Evolutionary conservation across 1,139 yeast species (phyloP), one percentile per base, ranked within the genome.

Genomic region (Pneumocystis wakefieldiae): DNA sequence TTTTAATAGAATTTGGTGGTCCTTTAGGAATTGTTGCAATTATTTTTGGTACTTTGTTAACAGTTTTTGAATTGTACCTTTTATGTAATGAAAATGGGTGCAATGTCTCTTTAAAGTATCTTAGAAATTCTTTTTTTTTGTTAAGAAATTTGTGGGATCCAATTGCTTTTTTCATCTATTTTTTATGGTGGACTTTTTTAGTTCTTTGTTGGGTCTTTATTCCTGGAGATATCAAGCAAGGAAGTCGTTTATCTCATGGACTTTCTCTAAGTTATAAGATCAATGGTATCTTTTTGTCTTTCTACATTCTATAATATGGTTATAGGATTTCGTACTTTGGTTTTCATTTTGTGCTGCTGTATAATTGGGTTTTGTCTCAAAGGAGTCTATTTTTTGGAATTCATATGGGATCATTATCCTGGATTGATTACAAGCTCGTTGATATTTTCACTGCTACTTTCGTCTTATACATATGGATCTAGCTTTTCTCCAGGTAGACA

Each of bases 181-280:
- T 82, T n/a, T 68, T 75, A 0, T 92, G 98, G 97, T 86, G 89
- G 71, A 77, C 78, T 63, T 78, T 78, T 0, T 78, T 92, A 66
- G 85, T 82, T 5, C 63, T 80, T 0, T 75, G 88, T 59, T 97
- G 89, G 72, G 72, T 80, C 17, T 69, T 84, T 10, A 75, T 89
- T 38, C 97, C 97, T 1, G 97, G 98, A 0, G 79, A 78, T 60
- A 71, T 73, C 39, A 78, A 83, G 68, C 71, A 80, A 58, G 99
- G 99, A 32, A 82, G 85, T 2, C 74, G 73, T 62, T 76, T 92
- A 66, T 80, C 97, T 69, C 96, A 90, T 71, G 94, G 92, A 1
- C 79, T 87, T 1, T 73, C 74, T 62, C 78, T 94, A 66, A 72
- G 73, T 39, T 92, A 92, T 76, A 85, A 85, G 71, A 87, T 92